Evolutionary conservation across 2,329 filamentous ascomycete species (phyloP).

Genomic region (Leptographium wingfieldii): DNA sequence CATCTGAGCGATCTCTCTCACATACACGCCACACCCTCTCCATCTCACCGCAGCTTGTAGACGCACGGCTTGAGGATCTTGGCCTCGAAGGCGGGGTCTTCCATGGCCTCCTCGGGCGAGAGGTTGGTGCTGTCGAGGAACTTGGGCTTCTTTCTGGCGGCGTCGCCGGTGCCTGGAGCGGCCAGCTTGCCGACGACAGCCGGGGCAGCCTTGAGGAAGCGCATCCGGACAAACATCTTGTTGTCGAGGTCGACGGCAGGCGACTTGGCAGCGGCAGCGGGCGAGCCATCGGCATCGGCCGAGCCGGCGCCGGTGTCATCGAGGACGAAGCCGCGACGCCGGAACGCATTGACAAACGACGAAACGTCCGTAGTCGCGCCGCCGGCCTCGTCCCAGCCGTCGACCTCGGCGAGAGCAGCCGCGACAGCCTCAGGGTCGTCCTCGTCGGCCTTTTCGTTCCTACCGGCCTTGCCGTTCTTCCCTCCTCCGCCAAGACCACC

Average conservation of each 20-base stretch:
- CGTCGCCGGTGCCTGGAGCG: conserved; percentile 16
- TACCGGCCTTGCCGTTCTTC: conserved; percentile 33
- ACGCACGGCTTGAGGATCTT: conserved; percentile 81
- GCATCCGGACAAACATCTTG: conserved; percentile 98
- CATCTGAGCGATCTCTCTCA: too few species aligned
- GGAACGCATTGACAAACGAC: conserved; percentile 74
- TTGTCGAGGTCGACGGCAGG: conserved; percentile 67
- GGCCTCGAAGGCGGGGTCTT: conserved; percentile 47
- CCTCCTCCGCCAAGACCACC: neutral
- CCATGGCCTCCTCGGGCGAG: conserved; percentile 38
- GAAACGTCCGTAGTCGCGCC: conserved; percentile 72
- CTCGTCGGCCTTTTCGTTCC: conserved; percentile 20
- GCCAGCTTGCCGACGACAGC: conserved; percentile 60
- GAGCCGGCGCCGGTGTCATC: conserved; percentile 22
- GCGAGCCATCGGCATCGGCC: conserved; percentile 20
- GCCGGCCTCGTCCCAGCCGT: conserved; percentile 48
- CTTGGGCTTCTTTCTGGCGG: conserved; percentile 33
- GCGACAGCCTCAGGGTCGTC: conserved; percentile 56
- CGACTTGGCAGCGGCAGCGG: conserved; percentile 1
- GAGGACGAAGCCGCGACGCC: conserved; percentile 72
- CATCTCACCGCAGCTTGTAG: conserved; percentile 68
- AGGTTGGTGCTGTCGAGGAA: conserved; percentile 48
- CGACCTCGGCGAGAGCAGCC: conserved; percentile 50
- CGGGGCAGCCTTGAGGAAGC: conserved; percentile 73
- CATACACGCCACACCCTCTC: neutral